Evolutionary conservation across 345 rosid species (phyloP), one percentile per base, ranked within the genome.

Genomic region (Eucalyptus coolabah): DNA sequence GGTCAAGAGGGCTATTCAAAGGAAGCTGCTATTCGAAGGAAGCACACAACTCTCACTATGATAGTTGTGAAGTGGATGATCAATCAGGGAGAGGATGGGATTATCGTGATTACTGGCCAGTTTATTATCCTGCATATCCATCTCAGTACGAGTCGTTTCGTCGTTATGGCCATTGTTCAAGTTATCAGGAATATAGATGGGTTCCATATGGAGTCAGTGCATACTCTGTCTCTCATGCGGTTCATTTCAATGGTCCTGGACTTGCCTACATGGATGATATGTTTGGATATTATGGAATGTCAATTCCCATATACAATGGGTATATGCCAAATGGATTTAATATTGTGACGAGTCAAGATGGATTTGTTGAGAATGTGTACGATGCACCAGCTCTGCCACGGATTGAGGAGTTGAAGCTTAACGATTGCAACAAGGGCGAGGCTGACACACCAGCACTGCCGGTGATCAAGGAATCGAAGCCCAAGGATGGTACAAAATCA

Each of bases 1-100:
- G 90, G 98, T 96, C 60, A 96, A 97, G 94, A 94, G 94, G 50
- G 99, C 98, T 8, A 94, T 96, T 89, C 98, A 7, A 97, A 96
- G 93, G 98, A 96, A 89, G 49, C 17, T 47, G 99, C 98, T 8
- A 94, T 96, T 89, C 98, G 6, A 97, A 96, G 93, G 98, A 96
- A 89, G 49, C 10, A 18, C 26, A 30, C 67, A 51, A 34, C 15
- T 17, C n/a, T 42, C 42, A 47, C 18, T 4, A 24, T 3, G 26
- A 34, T 21, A 9, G 77, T 50, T n/a, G 34, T 28, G 50, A 69
- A n/a, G 72, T 82, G 53, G 51, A 88, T 23, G 86, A 49, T 67
- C 86, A 72, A 21, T n/a, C 30, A 6, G 88, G 88, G 32, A 59
- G 77, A 56, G 80, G 51, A 59, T 23, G 30, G 30, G 47, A 40